A percentile compares a stretch with the other conserved stretches of the same genome.
These are phyloP conservation scores for Verticillium alfalfae DNA, from an alignment of 2,329 filamentous ascomycete genomes.

Conservation along the genomic window DNA sequence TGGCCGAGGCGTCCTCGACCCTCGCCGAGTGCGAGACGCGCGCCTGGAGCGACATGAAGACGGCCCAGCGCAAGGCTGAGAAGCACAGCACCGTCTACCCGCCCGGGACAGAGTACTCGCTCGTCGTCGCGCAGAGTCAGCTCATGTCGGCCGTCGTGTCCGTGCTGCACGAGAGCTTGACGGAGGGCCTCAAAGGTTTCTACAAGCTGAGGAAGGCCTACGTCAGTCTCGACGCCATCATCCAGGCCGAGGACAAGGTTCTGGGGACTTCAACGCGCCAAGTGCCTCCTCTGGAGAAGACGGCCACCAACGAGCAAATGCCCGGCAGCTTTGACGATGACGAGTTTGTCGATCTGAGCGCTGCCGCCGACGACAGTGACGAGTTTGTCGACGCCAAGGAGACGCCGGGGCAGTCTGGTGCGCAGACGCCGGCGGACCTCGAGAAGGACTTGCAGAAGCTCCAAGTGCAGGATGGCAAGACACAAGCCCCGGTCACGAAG, in stretches of 20 bases:
- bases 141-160: conserved; percentile 85
- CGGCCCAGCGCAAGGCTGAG: conserved; percentile 46
- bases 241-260: conserved; percentile 63
- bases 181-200: conserved; percentile 86
- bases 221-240: conserved; percentile 71
- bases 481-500: too few species aligned
- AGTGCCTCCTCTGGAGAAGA: not conserved
- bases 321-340: conserved; percentile 30
- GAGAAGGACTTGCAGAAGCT: conserved; percentile 14
- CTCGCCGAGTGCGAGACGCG: conserved; percentile 71
- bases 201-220: conserved; percentile 90
- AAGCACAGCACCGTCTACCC: conserved; percentile 57
- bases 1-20: conserved; percentile 72
- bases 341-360: conserved; percentile 22
- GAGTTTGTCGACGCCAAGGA: conserved; percentile 56
- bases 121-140: conserved; percentile 80
- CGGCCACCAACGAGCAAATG: conserved; percentile 25
- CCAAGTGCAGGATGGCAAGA: not conserved
- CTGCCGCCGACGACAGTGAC: conserved; percentile 25
- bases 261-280: conserved; percentile 14
- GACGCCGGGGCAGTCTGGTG: conserved; percentile 26
- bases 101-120: conserved; percentile 77
- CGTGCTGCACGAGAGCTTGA: conserved; percentile 86
- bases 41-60: conserved; percentile 71
- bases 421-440: conserved; percentile 30